Evolutionary conservation across 2,329 filamentous ascomycete genomes (phyloP).

Genomic region (Arthrobotrys entomopaga): DNA sequence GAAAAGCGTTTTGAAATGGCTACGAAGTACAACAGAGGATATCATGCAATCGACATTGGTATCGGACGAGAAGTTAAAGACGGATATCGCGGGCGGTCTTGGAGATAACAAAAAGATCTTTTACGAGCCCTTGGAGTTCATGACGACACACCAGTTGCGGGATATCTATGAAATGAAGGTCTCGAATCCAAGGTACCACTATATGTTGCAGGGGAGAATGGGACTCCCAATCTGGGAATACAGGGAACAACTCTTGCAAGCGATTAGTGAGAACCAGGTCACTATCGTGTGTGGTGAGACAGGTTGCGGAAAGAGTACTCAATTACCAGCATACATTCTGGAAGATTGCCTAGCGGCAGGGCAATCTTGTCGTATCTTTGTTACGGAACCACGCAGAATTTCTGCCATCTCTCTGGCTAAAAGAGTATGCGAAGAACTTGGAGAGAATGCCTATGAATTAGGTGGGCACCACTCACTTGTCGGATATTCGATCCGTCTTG

Average conservation of each 20-base stretch:
- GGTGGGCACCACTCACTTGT: slow-evolving; percentile 85
- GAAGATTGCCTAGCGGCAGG: slow-evolving; percentile 87
- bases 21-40: slow-evolving; percentile 28
- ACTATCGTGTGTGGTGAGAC: slow-evolving; percentile 97
- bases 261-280: slow-evolving; percentile 82
- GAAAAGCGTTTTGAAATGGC: slow-evolving; percentile 57
- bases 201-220: slow-evolving; percentile 77
- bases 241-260: slow-evolving; percentile 77
- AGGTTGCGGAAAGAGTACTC: slow-evolving; percentile 95
- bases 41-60: slow-evolving; percentile 22
- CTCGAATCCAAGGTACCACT: slow-evolving; percentile 72
- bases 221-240: slow-evolving; percentile 91
- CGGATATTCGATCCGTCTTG: slow-evolving; percentile 92
- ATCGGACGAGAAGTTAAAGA: slow-evolving; percentile 54
- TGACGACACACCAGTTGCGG: slow-evolving; percentile 74
- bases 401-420: slow-evolving; percentile 94
- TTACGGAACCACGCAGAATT: slow-evolving; percentile 93
- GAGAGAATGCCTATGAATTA: slow-evolving; percentile 82
- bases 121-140: slow-evolving; percentile 76
- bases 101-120: slow-evolving; percentile 71
- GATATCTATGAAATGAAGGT: slow-evolving; percentile 56
- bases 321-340: slow-evolving; percentile 92
- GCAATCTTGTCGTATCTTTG: slow-evolving; percentile 88
- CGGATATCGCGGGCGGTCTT: slow-evolving; percentile 61
- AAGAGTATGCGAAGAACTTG: slow-evolving; percentile 92